These are phyloP conservation scores for Scopulariopsis brevicaulis DNA, from an alignment of 2,329 filamentous ascomycete genomes.

Conservation along the genomic window DNA sequence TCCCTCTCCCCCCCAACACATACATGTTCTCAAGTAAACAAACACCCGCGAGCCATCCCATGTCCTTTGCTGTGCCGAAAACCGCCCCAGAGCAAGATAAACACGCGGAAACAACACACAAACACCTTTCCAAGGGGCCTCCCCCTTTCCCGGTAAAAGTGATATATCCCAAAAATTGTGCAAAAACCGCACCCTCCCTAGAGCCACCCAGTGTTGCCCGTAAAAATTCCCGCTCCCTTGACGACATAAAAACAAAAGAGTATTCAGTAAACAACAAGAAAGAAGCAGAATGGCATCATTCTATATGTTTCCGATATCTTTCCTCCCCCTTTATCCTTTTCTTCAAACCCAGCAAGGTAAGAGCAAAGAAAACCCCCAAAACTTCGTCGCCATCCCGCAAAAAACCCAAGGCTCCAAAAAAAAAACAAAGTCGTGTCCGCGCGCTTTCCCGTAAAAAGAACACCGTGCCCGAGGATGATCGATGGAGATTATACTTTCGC, in stretches of 20 bases:
- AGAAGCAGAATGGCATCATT: conserved; percentile 1
- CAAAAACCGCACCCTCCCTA: neutral
- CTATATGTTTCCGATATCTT: conserved; percentile 2
- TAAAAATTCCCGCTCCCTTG: neutral
- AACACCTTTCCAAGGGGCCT: neutral
- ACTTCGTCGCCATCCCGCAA: neutral
- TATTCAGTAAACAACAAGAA: conserved; percentile 1
- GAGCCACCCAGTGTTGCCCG: neutral
- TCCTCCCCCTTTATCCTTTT: neutral
- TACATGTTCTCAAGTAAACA: neutral
- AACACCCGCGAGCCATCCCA: neutral
- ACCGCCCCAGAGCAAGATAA: neutral
- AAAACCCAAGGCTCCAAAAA: no score
- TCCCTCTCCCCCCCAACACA: no score
- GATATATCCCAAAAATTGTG: neutral
- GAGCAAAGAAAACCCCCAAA: conserved; percentile 2
- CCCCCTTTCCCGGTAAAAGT: neutral
- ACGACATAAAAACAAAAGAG: neutral
- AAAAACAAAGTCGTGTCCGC: no score
- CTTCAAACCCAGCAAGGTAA: neutral
- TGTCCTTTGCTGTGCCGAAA: neutral
- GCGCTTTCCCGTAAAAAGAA: neutral
- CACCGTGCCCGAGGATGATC: neutral
- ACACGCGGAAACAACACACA: neutral
- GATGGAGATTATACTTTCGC: conserved; percentile 5